phyloP scores from a whole-genome alignment of 176 grass and related monocot species.

The Aegilops longissima region DNA sequence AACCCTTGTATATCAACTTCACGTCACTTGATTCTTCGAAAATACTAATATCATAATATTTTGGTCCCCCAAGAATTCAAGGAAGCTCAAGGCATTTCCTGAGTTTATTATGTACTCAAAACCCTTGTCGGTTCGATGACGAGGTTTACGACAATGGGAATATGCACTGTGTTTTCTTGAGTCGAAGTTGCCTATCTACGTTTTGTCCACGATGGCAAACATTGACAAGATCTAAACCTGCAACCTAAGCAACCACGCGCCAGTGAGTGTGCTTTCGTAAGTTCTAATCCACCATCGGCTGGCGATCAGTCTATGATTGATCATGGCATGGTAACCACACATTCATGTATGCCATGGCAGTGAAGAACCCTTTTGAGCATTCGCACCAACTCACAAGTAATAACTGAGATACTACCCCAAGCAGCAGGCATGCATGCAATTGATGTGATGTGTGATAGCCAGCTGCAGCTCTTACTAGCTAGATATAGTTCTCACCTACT shows the following conservation, averaged over 20 bases:
- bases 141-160: neutral
- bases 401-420: neutral
- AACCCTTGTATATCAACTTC: neutral
- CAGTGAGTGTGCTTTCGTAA: constrained; percentile 16
- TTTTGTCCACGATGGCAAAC: neutral
- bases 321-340: neutral
- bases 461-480: neutral
- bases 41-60: neutral
- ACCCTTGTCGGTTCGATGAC: neutral
- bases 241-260: neutral
- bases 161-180: neutral
- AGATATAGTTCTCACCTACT: too few relatives aligned
- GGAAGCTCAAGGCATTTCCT: neutral
- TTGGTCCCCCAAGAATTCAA: neutral
- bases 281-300: constrained; percentile 10
- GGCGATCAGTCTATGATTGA: neutral
- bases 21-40: neutral
- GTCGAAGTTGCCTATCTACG: neutral
- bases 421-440: neutral
- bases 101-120: neutral
- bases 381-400: neutral
- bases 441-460: constrained; percentile 24
- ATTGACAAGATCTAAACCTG: neutral
- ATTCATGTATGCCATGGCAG: constrained; percentile 8
- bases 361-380: neutral